These are phyloP conservation scores for Sarocladium brachiariae DNA, from an alignment of 2,329 filamentous ascomycete species.

Conservation along the genomic window DNA sequence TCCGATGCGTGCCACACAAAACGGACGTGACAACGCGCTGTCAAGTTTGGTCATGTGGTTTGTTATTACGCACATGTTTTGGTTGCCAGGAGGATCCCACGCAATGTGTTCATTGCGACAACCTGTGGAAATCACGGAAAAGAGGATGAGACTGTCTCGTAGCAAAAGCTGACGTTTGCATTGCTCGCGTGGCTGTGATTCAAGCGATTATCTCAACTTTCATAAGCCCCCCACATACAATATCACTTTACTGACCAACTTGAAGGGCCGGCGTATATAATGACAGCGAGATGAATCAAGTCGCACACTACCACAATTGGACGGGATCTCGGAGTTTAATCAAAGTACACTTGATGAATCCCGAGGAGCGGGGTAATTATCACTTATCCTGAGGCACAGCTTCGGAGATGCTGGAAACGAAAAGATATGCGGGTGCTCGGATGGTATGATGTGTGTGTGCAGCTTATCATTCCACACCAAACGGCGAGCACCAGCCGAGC, in stretches of 20 bases:
- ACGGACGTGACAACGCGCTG: slow-evolving; percentile 1
- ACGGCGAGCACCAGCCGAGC: neutral
- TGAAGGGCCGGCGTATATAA: too few species aligned
- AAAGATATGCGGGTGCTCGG: neutral
- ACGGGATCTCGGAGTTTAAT: neutral
- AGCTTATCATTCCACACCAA: slow-evolving; percentile 7
- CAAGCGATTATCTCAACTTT: too few species aligned
- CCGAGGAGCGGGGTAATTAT: slow-evolving; percentile 1
- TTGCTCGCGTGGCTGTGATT: neutral
- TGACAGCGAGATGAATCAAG: too few species aligned
- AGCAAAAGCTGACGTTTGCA: neutral
- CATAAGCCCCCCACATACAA: neutral
- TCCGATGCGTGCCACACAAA: slow-evolving; percentile 3
- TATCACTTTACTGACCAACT: too few species aligned
- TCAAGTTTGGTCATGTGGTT: slow-evolving; percentile 3
- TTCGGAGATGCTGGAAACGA: slow-evolving; percentile 1
- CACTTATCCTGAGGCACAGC: neutral
- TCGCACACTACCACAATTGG: too few species aligned
- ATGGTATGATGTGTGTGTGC: slow-evolving; percentile 8
- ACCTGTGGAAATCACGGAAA: too few species aligned
- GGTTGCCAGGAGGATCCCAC: neutral
- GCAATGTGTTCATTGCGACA: neutral
- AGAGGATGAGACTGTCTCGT: neutral
- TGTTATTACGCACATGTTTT: neutral
- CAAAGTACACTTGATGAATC: slow-evolving; percentile 1